phyloP scores from a whole-genome alignment of 805 yeast genomes.

The Pichia ethanolica region DNA sequence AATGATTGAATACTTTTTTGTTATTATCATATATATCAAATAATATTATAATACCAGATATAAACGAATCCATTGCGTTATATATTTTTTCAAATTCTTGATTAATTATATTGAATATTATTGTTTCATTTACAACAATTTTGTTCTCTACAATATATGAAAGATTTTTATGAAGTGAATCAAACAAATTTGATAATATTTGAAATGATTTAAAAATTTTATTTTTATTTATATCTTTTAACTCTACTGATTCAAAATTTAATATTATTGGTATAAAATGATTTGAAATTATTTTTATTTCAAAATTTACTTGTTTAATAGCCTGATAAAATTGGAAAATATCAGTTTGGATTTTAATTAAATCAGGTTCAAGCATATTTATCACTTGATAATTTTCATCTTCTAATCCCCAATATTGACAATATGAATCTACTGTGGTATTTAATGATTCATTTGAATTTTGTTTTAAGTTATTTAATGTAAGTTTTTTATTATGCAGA shows the following conservation, averaged over 20 bases:
- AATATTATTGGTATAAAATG: neutral
- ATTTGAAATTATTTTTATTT: neutral
- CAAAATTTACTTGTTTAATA: neutral
- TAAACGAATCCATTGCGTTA: neutral
- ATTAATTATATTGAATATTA: neutral
- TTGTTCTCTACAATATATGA: neutral
- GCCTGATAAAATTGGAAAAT: neutral
- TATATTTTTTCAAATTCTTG: neutral
- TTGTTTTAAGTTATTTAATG: neutral
- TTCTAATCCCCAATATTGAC: neutral
- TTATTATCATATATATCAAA: neutral
- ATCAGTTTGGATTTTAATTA: neutral
- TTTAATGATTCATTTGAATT: neutral
- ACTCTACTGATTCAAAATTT: neutral
- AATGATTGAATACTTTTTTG: neutral
- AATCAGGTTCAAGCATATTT: neutral
- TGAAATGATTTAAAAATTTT: neutral
- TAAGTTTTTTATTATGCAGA: neutral
- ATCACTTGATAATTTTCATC: conserved; percentile 1
- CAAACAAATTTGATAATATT: neutral
- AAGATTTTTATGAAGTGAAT: neutral
- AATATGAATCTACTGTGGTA: neutral
- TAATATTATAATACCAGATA: neutral
- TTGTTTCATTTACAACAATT: neutral
- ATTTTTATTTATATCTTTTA: neutral